Evolutionary conservation across 371 early-diverging fungal species (phyloP), one percentile per base, ranked within the genome.

Genomic region (Chytridium lagenaria): DNA sequence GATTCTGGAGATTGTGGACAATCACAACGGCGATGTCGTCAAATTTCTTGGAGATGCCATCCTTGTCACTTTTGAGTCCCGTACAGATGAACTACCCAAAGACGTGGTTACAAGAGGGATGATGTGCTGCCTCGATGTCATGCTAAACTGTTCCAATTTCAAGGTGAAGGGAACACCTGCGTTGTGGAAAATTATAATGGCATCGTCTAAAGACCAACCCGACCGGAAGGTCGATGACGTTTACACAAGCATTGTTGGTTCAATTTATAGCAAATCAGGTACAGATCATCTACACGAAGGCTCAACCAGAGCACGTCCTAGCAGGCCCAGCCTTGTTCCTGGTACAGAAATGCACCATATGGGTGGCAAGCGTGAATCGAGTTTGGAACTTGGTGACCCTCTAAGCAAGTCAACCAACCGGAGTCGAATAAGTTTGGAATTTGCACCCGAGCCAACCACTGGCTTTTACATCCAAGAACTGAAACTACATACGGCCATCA

Each of bases 41-140:
- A 63, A 63, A 23, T 63, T 63, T 31, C 36, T 63, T 7, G 63
- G 63, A 7, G 63, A 63, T 34, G 63, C 63, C 33, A 63, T 63
- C 10, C 38, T 63, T 15, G 36, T 63, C 63, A 22, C 22, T 5
- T 63, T 63, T 34, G 12, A 23, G 31, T 2, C 38, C 36, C 36
- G 7, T 3, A 10, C 5, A 3, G 63, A 34, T 34, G 63, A 63
- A 63, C 5, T 7, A 16, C 31, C 15, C 15, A 30, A 34, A 19
- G 31, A 63, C 31, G 38, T 37, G 19, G 26, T 23, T 22, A 5
- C 33, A 10, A 19, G 63, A 23, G 63, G 36, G 5, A 34, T 37
- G 3, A 16, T 23, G 12, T 63, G 63, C 38, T 63, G 63, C 63
- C 36, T 63, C 16, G 36, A 63, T 12, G 33, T 63, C 26, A 63